Percentiles rank a stretch among this genome's conserved stretches.
phyloP scores from a whole-genome alignment of 2,329 filamentous ascomycete genomes.

The Metarhizium album region DNA sequence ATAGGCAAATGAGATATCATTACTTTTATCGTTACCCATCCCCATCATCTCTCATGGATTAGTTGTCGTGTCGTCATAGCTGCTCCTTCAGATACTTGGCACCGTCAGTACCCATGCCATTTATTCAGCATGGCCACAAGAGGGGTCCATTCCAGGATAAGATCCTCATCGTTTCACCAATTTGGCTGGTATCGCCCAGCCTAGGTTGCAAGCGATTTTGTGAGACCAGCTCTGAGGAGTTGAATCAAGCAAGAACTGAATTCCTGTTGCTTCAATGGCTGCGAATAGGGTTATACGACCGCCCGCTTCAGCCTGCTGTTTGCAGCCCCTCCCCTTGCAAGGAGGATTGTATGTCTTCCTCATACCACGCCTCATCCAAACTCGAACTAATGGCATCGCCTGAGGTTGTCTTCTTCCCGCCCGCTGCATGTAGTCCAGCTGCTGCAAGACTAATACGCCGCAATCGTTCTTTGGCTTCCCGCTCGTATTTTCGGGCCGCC shows the following conservation, averaged over 20 bases:
- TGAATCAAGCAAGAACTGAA: neutral
- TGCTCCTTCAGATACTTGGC: conserved; percentile 12
- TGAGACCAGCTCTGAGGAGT: neutral
- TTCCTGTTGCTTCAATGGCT: neutral
- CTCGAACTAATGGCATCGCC: conserved; percentile 6
- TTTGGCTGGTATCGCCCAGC: neutral
- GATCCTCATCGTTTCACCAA: neutral
- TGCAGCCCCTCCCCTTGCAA: conserved; percentile 2
- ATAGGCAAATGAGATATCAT: neutral
- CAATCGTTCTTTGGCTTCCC: conserved; percentile 64
- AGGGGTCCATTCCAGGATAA: neutral
- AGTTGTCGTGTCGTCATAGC: conserved; percentile 13
- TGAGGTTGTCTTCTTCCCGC: conserved; percentile 12
- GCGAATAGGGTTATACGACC: neutral
- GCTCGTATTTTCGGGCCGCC: conserved; percentile 60
- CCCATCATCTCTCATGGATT: conserved; percentile 4
- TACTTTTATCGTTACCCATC: neutral
- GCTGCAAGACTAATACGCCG: conserved; percentile 65
- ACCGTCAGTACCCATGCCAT: neutral
- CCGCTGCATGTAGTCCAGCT: conserved; percentile 59
- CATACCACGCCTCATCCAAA: conserved; percentile 25
- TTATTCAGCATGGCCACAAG: neutral
- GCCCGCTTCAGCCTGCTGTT: conserved; percentile 5
- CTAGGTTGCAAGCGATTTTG: neutral
- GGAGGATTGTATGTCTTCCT: conserved; percentile 12